phyloP scores from a whole-genome alignment of 805 yeast species.

The Cyberlindnera subsufficiens region DNA sequence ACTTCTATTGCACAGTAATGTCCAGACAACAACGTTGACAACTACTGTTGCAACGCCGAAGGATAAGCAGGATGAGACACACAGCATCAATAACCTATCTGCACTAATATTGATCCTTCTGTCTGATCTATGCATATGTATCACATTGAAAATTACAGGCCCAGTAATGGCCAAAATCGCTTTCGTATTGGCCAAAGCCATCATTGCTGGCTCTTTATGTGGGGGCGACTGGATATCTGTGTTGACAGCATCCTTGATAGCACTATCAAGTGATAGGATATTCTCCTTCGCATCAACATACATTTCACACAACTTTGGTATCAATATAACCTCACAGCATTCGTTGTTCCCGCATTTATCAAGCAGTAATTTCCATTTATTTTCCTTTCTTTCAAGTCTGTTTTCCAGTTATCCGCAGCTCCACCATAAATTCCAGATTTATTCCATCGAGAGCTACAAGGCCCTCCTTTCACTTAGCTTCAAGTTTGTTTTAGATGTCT shows the following conservation, averaged over 20 bases:
- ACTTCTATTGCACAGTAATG: slow-evolving; percentile 3
- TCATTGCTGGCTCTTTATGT: slow-evolving; percentile 16
- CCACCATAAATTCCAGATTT: slow-evolving; percentile 1
- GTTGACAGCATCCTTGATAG: not conserved
- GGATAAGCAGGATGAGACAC: slow-evolving; percentile 1
- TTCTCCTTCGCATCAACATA: slow-evolving; percentile 5
- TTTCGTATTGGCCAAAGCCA: slow-evolving; percentile 19
- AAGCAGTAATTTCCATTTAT: slow-evolving; percentile 1
- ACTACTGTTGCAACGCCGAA: slow-evolving; percentile 1
- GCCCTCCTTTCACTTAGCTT: slow-evolving; percentile 1
- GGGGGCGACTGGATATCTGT: slow-evolving; percentile 15
- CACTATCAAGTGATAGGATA: not conserved
- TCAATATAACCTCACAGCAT: slow-evolving; percentile 4
- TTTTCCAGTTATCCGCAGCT: slow-evolving; percentile 1
- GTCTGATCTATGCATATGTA: slow-evolving; percentile 15
- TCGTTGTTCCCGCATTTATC: slow-evolving; percentile 20
- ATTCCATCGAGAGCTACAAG: not conserved
- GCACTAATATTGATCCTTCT: slow-evolving; percentile 14
- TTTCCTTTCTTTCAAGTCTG: not conserved
- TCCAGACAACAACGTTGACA: slow-evolving; percentile 2
- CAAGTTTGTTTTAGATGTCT: slow-evolving; percentile 6
- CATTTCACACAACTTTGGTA: slow-evolving; percentile 4
- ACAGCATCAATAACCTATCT: slow-evolving; percentile 4
- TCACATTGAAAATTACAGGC: slow-evolving; percentile 13
- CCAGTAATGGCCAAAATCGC: slow-evolving; percentile 19